Conservation (phyloP, 2,329 filamentous ascomycete genomes). For the Monilinia fructicola region DNA sequence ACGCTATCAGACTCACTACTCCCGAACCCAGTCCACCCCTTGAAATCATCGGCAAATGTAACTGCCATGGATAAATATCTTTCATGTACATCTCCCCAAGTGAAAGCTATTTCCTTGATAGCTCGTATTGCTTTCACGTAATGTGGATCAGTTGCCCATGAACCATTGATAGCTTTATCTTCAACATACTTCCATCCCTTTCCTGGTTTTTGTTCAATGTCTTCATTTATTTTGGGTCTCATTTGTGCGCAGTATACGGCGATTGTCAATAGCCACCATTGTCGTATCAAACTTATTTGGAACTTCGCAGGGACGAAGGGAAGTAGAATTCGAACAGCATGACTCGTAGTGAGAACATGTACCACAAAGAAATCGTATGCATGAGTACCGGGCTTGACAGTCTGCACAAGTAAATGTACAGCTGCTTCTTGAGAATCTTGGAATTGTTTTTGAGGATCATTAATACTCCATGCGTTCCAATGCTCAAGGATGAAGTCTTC, state of each 20-base stretch:
- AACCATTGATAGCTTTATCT: constrained; percentile 66
- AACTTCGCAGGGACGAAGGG: constrained; percentile 71
- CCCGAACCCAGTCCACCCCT: constrained; percentile 56
- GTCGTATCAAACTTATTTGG: constrained; percentile 71
- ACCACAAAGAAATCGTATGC: constrained; percentile 81
- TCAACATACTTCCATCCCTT: constrained; percentile 77
- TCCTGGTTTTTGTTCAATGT: constrained; percentile 52
- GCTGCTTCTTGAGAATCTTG: constrained; percentile 65
- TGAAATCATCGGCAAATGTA: constrained; percentile 71
- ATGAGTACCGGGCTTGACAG: constrained; percentile 56
- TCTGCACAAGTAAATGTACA: constrained; percentile 61
- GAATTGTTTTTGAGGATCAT: constrained; percentile 72
- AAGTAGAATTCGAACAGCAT: constrained; percentile 83
- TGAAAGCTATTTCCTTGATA: constrained; percentile 70
- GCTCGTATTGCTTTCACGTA: constrained; percentile 80
- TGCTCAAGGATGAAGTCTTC: constrained; percentile 76
- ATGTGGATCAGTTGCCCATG: constrained; percentile 71
- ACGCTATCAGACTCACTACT: not conserved
- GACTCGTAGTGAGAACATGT: constrained; percentile 79
- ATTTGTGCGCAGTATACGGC: constrained; percentile 74
- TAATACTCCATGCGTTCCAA: constrained; percentile 83
- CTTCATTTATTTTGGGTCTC: constrained; percentile 69
- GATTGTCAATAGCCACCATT: constrained; percentile 88
- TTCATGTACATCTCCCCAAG: constrained; percentile 69
- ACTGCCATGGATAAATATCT: constrained; percentile 68